phyloP scores from a whole-genome alignment of 768 basidiomycete genomes.

The Termitomyces sp. region DNA sequence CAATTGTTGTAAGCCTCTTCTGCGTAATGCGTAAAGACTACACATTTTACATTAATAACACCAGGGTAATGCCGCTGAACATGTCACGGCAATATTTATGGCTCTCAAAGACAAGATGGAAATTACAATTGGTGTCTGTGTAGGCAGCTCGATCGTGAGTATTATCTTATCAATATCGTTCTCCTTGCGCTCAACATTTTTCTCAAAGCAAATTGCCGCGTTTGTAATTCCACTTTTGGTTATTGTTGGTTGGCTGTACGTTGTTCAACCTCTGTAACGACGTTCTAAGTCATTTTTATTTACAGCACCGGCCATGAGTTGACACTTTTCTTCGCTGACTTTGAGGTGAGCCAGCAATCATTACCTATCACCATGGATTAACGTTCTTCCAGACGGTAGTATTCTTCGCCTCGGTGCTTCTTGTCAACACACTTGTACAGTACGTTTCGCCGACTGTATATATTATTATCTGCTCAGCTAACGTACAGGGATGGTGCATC shows the following conservation, averaged over 20 bases:
- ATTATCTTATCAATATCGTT: neutral
- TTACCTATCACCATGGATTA: neutral
- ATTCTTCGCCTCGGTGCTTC: slow-evolving; percentile 82
- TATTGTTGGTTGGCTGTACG: slow-evolving; percentile 82
- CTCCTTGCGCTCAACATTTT: neutral
- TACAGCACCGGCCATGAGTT: slow-evolving; percentile 60
- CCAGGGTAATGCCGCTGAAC: slow-evolving; percentile 81
- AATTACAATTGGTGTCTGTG: slow-evolving; percentile 71
- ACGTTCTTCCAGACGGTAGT: slow-evolving; percentile 54
- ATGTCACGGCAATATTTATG: slow-evolving; percentile 85
- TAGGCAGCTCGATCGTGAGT: slow-evolving; percentile 77
- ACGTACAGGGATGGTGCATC: slow-evolving; percentile 66
- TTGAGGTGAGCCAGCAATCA: slow-evolving; percentile 50
- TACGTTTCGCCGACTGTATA: slow-evolving; percentile 23
- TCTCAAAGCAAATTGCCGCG: slow-evolving; percentile 69
- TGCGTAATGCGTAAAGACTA: neutral
- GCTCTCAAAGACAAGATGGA: slow-evolving; percentile 66
- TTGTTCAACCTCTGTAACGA: slow-evolving; percentile 9
- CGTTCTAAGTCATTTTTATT: neutral
- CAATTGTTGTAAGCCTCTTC: slow-evolving; percentile 63
- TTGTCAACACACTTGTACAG: slow-evolving; percentile 82
- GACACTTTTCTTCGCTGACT: slow-evolving; percentile 80
- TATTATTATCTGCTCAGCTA: neutral
- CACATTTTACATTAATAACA: neutral
- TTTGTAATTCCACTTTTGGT: slow-evolving; percentile 87